Evolutionary conservation across 1,284 basidiomycete genomes (phyloP).

Genomic region (Amylostereum areolatum): DNA sequence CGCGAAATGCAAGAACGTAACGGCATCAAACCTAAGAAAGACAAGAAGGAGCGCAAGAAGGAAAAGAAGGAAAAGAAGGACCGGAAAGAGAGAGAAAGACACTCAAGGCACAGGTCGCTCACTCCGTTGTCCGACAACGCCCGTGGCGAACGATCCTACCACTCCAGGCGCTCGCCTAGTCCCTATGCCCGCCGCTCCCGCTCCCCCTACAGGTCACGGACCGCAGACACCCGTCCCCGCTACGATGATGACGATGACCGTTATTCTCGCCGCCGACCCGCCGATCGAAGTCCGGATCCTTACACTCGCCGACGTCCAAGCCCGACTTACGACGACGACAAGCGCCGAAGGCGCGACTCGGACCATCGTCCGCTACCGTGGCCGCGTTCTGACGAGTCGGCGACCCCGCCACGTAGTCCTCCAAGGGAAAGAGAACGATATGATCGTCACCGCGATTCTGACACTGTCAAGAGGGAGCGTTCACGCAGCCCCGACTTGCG

Average conservation of each 20-base stretch:
- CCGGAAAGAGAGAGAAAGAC: constrained; percentile 33
- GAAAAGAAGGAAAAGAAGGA: constrained; percentile 65
- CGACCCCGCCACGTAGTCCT: background rate
- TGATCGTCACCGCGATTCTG: constrained; percentile 16
- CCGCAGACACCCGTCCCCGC: constrained; percentile 10
- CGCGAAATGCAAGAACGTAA: constrained; percentile 75
- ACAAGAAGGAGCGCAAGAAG: constrained; percentile 65
- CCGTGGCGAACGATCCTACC: background rate
- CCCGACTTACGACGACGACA: constrained; percentile 10
- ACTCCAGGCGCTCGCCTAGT: constrained; percentile 6
- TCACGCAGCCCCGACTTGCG: constrained; percentile 43
- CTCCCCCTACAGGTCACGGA: background rate
- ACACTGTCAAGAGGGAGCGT: constrained; percentile 17
- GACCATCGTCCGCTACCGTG: constrained; percentile 6
- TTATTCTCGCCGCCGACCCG: constrained; percentile 14
- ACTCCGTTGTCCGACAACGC: constrained; percentile 11
- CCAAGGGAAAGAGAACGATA: constrained; percentile 13
- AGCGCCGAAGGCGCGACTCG: constrained; percentile 8
- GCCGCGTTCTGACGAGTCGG: constrained; percentile 15
- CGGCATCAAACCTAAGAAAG: constrained; percentile 72
- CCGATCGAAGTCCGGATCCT: constrained; percentile 20
- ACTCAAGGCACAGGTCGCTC: constrained; percentile 42
- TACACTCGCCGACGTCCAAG: constrained; percentile 15
- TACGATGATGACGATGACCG: constrained; percentile 24
- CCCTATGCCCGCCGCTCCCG: background rate